These are phyloP conservation scores for Naematelia aurantialba DNA, from an alignment of 768 basidiomycete species.

Conservation along the genomic window DNA sequence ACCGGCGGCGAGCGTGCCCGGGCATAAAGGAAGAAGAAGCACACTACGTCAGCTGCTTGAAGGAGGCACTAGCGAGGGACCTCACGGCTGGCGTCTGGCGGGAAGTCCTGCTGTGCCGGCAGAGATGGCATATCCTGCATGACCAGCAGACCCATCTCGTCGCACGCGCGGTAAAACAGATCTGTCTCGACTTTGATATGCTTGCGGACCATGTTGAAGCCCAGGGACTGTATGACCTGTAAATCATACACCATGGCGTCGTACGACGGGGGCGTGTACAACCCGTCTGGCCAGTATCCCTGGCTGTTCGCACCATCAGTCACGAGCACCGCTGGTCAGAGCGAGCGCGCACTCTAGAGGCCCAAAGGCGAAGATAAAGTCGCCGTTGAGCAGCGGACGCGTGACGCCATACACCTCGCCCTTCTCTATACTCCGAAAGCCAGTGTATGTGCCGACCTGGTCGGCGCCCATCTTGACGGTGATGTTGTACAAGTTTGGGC, in stretches of 20 bases:
- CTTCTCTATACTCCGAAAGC: conserved; percentile 17
- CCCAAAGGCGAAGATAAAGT: conserved; percentile 23
- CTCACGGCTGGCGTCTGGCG: conserved; percentile 15
- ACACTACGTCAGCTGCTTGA: too few species aligned
- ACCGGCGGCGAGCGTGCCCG: too few species aligned
- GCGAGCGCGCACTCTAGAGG: conserved; percentile 21
- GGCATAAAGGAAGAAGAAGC: too few species aligned
- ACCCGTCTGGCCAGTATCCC: conserved; percentile 33
- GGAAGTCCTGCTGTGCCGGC: conserved; percentile 1
- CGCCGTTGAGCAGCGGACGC: conserved; percentile 22
- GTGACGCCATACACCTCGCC: conserved; percentile 15
- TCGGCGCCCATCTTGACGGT: conserved; percentile 23
- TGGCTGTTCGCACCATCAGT: conserved; percentile 11
- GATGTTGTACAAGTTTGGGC: conserved; percentile 21
- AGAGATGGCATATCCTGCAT: conserved; percentile 29
- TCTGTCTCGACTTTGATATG: conserved; percentile 33
- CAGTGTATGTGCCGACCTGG: conserved; percentile 16
- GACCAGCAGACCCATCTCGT: conserved; percentile 26
- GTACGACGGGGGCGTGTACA: conserved; percentile 23
- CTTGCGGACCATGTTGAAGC: conserved; percentile 31
- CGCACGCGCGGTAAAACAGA: conserved; percentile 24
- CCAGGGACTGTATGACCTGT: conserved; percentile 17
- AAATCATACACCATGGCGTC: conserved; percentile 29
- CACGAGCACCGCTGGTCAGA: not conserved
- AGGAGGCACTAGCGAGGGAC: too few species aligned